Percentiles rank a stretch among this genome's conserved stretches.
phyloP scores from a whole-genome alignment of 2,329 filamentous ascomycete species.

The Aspergillus brasiliensis region DNA sequence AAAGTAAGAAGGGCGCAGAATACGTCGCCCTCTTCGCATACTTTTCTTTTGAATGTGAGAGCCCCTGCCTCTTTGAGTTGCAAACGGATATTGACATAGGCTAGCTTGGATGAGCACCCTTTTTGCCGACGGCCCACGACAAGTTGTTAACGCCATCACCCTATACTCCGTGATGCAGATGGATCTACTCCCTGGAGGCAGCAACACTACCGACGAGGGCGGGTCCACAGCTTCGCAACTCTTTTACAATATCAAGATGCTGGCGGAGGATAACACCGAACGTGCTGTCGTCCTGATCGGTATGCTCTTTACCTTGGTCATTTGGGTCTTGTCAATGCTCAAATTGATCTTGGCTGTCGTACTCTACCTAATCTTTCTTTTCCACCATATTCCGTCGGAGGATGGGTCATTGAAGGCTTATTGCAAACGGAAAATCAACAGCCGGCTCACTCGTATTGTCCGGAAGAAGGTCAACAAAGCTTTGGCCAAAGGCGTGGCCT shows the following conservation, averaged over 20 bases:
- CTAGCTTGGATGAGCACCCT: conserved; percentile 84
- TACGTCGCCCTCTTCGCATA: conserved; percentile 91
- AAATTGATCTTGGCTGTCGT: conserved; percentile 71
- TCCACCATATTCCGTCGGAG: conserved; percentile 81
- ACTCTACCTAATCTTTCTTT: conserved; percentile 86
- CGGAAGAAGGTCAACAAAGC: conserved; percentile 85
- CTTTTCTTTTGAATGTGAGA: conserved; percentile 69
- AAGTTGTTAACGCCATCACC: conserved; percentile 86
- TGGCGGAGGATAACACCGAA: conserved; percentile 72
- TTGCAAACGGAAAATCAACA: conserved; percentile 90
- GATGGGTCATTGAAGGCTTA: conserved; percentile 83
- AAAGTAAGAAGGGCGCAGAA: conserved; percentile 86
- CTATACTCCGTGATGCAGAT: conserved; percentile 80
- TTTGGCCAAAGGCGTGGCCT: conserved; percentile 70
- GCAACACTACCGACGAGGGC: conserved; percentile 56
- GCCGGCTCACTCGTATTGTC: conserved; percentile 80
- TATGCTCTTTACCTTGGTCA: conserved; percentile 88
- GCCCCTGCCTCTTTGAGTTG: background rate
- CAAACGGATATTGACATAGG: conserved; percentile 12
- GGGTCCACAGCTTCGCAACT: conserved; percentile 71
- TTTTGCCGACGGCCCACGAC: conserved; percentile 87
- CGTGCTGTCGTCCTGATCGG: conserved; percentile 82
- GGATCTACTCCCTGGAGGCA: conserved; percentile 66
- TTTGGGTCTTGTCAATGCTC: conserved; percentile 83
- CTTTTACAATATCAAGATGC: conserved; percentile 75